A percentile compares a stretch with the other conserved stretches of the same genome.
Evolutionary conservation across 2,329 filamentous ascomycete species (phyloP).

Genomic region (Dendrostoma leiphaemia): DNA sequence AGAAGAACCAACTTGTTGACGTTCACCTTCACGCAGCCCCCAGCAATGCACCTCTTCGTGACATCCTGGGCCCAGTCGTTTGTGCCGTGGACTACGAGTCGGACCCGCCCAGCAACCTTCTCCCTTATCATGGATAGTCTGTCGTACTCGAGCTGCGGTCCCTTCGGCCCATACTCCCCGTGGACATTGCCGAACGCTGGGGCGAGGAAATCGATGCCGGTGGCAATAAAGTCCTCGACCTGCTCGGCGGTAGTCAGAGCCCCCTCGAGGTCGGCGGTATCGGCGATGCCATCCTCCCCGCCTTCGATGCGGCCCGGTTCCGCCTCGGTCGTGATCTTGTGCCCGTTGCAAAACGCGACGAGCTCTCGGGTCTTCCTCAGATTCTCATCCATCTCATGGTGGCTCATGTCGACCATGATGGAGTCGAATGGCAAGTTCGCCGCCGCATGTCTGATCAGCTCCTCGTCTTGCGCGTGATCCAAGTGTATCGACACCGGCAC

Average conservation of each 20-base stretch:
- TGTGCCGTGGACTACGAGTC: conserved; percentile 47
- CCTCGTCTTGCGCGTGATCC: conserved; percentile 59
- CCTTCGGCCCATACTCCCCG: conserved; percentile 67
- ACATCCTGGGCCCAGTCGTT: conserved; percentile 45
- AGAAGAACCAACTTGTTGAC: conserved; percentile 16
- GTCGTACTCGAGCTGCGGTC: conserved; percentile 60
- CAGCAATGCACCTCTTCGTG: conserved; percentile 42
- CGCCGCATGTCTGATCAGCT: conserved; percentile 53
- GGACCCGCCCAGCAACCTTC: conserved; percentile 42
- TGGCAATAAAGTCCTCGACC: conserved; percentile 66
- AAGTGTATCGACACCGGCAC: conserved; percentile 60
- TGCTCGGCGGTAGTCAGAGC: conserved; percentile 65
- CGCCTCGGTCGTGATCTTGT: conserved; percentile 65
- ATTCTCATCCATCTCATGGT: conserved; percentile 68
- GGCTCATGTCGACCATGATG: conserved; percentile 74
- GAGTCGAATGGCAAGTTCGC: conserved; percentile 60
- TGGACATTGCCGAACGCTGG: conserved; percentile 77
- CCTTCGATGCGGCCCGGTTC: conserved; percentile 59
- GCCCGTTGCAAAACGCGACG: conserved; percentile 59
- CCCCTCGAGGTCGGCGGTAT: conserved; percentile 48
- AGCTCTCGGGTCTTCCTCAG: conserved; percentile 59
- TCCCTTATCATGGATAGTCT: conserved; percentile 41
- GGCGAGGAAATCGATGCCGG: conserved; percentile 72
- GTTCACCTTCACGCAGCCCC: conserved; percentile 47
- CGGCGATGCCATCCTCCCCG: conserved; percentile 70